phyloP scores from a whole-genome alignment of 1,139 yeast genomes.

The Debaryomycetaceae sp. region DNA sequence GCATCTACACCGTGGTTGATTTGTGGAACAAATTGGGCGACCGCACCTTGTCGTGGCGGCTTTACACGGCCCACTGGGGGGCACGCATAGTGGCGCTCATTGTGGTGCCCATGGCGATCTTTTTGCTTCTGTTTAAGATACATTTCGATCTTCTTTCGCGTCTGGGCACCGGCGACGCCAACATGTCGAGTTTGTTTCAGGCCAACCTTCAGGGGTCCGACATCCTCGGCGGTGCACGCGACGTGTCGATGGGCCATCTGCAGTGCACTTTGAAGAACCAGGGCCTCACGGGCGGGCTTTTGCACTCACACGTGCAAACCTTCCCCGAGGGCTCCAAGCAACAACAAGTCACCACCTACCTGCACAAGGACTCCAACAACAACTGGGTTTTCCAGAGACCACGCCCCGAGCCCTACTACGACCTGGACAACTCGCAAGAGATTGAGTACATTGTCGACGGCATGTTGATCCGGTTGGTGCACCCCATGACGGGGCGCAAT shows the following conservation, averaged over 20 bases:
- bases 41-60: slow-evolving; percentile 44
- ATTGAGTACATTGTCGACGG: slow-evolving; percentile 67
- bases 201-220: slow-evolving; percentile 82
- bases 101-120: slow-evolving; percentile 57
- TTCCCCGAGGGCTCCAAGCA: slow-evolving; percentile 95
- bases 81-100: slow-evolving; percentile 61
- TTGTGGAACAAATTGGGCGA: slow-evolving; percentile 68
- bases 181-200: slow-evolving; percentile 95
- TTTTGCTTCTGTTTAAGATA: slow-evolving; percentile 62
- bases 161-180: slow-evolving; percentile 92
- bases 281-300: slow-evolving; percentile 86
- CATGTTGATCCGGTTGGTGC: slow-evolving; percentile 72
- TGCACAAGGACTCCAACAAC: slow-evolving; percentile 88
- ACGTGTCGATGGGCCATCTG: slow-evolving; percentile 75
- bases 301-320: slow-evolving; percentile 92
- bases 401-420: slow-evolving; percentile 55
- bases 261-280: slow-evolving; percentile 79
- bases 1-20: slow-evolving; percentile 71
- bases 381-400: slow-evolving; percentile 83
- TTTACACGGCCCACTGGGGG: slow-evolving; percentile 58
- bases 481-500: slow-evolving; percentile 80
- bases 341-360: slow-evolving; percentile 93
- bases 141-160: slow-evolving; percentile 71
- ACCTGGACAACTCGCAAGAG: slow-evolving; percentile 45
- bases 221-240: slow-evolving; percentile 85